Base-by-base conservation (phyloP, 352 stramenopile species). In the Blastocystis hominis region DNA sequence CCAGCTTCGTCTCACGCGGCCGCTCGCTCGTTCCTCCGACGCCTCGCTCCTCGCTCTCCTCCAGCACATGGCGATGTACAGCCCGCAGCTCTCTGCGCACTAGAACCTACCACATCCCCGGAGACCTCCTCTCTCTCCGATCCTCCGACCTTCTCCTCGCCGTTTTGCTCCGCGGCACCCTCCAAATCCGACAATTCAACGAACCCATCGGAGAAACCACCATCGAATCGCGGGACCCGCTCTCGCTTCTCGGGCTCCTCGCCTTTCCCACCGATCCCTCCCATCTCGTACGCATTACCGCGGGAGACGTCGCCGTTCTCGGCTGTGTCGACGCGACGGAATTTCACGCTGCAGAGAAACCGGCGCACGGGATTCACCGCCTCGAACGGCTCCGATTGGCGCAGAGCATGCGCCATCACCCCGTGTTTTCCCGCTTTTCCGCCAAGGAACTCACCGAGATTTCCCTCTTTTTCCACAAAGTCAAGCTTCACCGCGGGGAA, bases 401-500 rank as follows among this genome's bases (percentile, higher is more conserved):
- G 1, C 36, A 46, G n/a, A 40, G 53, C 17, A 80, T 80, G 70
- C 30, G 63, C 9, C 44, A 46, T 36, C 50, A 80, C 55, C 70
- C 70, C n/a, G 38, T 64, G 17, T 80, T 80, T 62, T 24, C 53
- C 6, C 30, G 30, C 17, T 47, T 80, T 13, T 40, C 42, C 1
- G 17, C 20, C 20, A 24, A 2, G 3, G 70, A 80, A 15, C 36
- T 36, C 3, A 63, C 38, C 42, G 15, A n/a, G 7, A 15, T 80
- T 5, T 61, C 38, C 24, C 55, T 61, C 50, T 80, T 66, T 47
- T 80, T 80, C 70, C 63, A 80, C 30, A 80, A 80, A 47, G 70
- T 80, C 20, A 24, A 80, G 42, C 30, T 80, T 6, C 38, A 13
- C 0, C 20, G 63, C 13, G 70, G 70, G 36, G 70, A 80, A 30